Percentiles rank a stretch among this genome's conserved stretches.
Conservation (phyloP, 495 filamentous ascomycete species). For the Penicillium atrosanguineum region DNA sequence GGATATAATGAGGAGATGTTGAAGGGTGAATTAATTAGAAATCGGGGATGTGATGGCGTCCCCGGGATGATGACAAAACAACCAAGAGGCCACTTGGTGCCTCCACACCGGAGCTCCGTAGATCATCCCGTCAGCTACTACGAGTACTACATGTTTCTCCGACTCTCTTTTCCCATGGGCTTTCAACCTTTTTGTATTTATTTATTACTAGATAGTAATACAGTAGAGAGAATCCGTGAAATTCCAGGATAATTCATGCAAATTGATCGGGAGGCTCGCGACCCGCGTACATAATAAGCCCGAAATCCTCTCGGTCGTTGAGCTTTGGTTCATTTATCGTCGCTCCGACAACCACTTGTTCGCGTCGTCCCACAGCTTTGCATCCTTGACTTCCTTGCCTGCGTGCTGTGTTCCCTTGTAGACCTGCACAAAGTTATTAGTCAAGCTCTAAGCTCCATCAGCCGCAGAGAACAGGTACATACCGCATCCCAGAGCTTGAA, state of each 20-base stretch:
- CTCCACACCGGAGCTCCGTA: background rate
- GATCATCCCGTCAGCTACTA: background rate
- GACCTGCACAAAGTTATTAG: conserved; percentile 38
- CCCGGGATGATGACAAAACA: conserved; percentile 9
- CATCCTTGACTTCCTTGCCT: conserved; percentile 61
- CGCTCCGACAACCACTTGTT: conserved; percentile 59
- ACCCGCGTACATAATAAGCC: conserved; percentile 11
- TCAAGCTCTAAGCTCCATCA: background rate
- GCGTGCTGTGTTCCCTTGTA: conserved; percentile 65
- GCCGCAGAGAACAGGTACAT: conserved; percentile 23
- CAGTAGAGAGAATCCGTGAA: conserved; percentile 16
- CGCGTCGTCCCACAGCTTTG: conserved; percentile 61
- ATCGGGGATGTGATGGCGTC: background rate
- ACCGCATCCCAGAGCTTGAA: conserved; percentile 84
- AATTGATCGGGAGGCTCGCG: conserved; percentile 5
- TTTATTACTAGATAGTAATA: conserved; percentile 31
- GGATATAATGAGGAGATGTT: background rate
- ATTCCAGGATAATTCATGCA: conserved; percentile 6
- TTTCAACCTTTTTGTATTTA: conserved; percentile 4
- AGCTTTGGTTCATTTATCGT: conserved; percentile 34
- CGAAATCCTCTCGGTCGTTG: conserved; percentile 14
- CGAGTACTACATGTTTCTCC: background rate
- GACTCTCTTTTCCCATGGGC: background rate
- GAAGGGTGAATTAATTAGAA: background rate
- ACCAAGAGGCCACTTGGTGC: conserved; percentile 10